phyloP scores from a whole-genome alignment of 768 basidiomycete genomes.

The Hemileccinum rubropunctum region DNA sequence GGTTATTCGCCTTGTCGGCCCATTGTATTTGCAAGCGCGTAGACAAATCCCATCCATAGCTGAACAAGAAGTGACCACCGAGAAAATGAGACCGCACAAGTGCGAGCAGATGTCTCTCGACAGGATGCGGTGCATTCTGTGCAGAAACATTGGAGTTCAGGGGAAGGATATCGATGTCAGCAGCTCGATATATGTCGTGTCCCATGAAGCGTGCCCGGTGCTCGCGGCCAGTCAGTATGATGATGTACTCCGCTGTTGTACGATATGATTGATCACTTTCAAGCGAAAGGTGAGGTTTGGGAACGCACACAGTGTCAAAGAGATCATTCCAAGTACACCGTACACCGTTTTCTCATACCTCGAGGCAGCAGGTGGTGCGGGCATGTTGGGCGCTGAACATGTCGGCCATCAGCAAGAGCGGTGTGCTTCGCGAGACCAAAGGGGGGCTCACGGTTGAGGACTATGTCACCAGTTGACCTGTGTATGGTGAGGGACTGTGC shows the following conservation, averaged over 20 bases:
- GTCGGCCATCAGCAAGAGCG: not conserved
- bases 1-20: conserved; percentile 49
- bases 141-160: conserved; percentile 69
- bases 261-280: not conserved
- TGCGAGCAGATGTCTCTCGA: conserved; percentile 83
- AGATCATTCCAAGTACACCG: conserved; percentile 74
- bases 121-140: conserved; percentile 70
- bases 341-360: conserved; percentile 66
- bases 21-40: conserved; percentile 83
- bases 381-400: conserved; percentile 49
- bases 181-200: conserved; percentile 85
- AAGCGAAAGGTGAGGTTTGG: not conserved
- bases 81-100: conserved; percentile 84
- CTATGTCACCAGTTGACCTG: conserved; percentile 72
- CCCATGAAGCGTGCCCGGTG: conserved; percentile 76
- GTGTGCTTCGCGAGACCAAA: not conserved
- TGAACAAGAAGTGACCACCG: conserved; percentile 82
- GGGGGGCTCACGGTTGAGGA: conserved; percentile 59
- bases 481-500: conserved; percentile 69
- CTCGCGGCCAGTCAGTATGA: conserved; percentile 82
- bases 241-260: conserved; percentile 82
- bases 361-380: conserved; percentile 51
- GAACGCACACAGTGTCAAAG: conserved; percentile 67
- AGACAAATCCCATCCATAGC: conserved; percentile 89
- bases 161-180: conserved; percentile 90